Percentiles rank a stretch among this genome's conserved stretches.
phyloP scores from a whole-genome alignment of 169 alveolate genomes.

The Eimeria maxima region DNA sequence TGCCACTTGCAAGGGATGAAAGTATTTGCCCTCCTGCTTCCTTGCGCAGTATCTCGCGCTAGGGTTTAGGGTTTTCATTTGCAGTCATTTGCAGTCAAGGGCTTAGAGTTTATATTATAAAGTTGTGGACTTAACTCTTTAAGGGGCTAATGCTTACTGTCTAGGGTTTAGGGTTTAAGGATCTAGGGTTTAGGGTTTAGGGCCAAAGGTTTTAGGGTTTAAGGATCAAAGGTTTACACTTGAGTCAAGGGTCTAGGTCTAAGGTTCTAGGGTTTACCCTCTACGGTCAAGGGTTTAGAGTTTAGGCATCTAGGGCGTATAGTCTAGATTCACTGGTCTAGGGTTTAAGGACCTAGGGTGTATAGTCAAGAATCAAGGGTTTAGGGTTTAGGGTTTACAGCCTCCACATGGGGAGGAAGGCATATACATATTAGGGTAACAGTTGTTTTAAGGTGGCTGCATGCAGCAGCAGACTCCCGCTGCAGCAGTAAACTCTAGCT shows the following conservation, averaged over 20 bases:
- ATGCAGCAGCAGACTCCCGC: background rate
- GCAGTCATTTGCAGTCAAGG: background rate
- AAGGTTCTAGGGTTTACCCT: too few relatives aligned
- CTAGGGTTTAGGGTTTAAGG: conserved; percentile 9
- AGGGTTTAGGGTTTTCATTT: conserved; percentile 10
- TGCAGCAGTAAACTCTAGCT: background rate
- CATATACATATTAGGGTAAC: too few relatives aligned
- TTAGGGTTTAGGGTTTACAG: conserved; percentile 16
- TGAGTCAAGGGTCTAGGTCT: too few relatives aligned
- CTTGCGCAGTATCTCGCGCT: background rate
- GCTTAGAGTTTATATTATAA: background rate
- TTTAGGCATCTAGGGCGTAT: too few relatives aligned
- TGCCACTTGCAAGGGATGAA: background rate
- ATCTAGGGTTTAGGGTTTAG: conserved; percentile 26
- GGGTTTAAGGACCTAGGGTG: conserved; percentile 36
- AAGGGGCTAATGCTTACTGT: background rate
- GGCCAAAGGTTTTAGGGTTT: background rate
- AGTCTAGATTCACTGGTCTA: too few relatives aligned
- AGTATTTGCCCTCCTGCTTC: background rate
- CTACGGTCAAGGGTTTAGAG: too few relatives aligned
- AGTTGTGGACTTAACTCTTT: background rate
- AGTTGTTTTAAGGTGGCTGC: background rate
- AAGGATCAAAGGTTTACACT: background rate
- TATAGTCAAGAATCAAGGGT: background rate
- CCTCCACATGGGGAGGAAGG: background rate